Base-by-base conservation (phyloP, 139 green algal genomes). In the Haematococcus lacustris region DNA sequence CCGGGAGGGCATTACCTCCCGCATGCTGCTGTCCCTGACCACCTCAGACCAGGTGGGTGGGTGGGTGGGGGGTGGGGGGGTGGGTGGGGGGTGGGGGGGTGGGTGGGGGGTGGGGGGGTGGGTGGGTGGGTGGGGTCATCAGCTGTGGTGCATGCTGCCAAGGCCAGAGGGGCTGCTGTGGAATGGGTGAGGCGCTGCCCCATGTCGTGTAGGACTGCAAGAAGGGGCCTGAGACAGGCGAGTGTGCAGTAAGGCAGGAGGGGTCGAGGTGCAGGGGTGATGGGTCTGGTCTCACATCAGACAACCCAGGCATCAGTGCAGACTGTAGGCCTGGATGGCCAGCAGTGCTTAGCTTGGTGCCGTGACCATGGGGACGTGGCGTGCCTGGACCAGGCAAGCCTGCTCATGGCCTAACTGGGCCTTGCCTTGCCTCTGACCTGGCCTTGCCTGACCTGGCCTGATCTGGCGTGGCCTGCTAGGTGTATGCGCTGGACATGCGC, bases 401-500 rank as follows among this genome's bases (percentile, higher is more conserved):
- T n/a, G n/a, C n/a, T n/a, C n/a, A n/a, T n/a, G n/a, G n/a, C n/a
- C n/a, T n/a, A n/a, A n/a, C n/a, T n/a, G n/a, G n/a, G n/a, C n/a
- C n/a, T n/a, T n/a, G n/a, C n/a, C n/a, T n/a, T n/a, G n/a, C n/a
- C n/a, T n/a, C n/a, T n/a, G n/a, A n/a, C n/a, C n/a, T n/a, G n/a
- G n/a, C n/a, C n/a, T n/a, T n/a, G n/a, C n/a, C n/a, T n/a, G n/a
- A n/a, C n/a, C n/a, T n/a, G n/a, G n/a, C n/a, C n/a, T n/a, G n/a
- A n/a, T n/a, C n/a, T n/a, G n/a, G n/a, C n/a, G n/a, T 68, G 35
- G 3, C 26, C 38, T 4, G 40, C 32, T 84, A 97, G 85, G 82
- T 98, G 66, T 89, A 93, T 65, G 84, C 91, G n/a, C 53, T 98
- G 60, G 92, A 97, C 82, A 88, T 89, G 50, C 85, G 91, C 1